Base-by-base conservation (phyloP, 1,139 yeast species). In the Meyerozyma guilliermondii region DNA sequence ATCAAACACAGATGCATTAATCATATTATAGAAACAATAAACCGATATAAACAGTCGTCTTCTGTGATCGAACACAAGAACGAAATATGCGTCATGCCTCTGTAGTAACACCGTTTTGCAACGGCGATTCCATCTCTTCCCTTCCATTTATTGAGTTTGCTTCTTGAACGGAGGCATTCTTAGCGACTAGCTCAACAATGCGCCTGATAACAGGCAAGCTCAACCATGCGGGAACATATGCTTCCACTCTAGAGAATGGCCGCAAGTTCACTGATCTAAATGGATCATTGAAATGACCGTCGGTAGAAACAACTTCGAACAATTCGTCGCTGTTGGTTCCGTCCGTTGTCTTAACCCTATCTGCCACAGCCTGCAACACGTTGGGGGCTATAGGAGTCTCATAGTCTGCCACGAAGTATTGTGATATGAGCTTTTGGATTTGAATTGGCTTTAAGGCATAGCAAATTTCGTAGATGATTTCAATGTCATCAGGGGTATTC, bases 191-290 rank as follows among this genome's bases (percentile, higher is more conserved):
- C 60, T 89, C 97, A 35, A 91, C 88, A 42, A 92, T 81, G 62
- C 94, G 77, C 69, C 95, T 85, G 39, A 94, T 83, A 33, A 80
- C 83, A 38, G 98, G 98, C 51, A 89, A 80, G 51, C 85, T 87
- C 65, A 91, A 72, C 88, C 95, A 87, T 2, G 95, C 94, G 35
- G 99, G 99, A 48, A 94, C 95, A 58, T 91, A 92, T 2, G 97
- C 95, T 66, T 92, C 98, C 41, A 94, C 91, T 59, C 89, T 79
- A 44, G 87, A 81, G 63, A 92, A 83, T 43, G 88, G 91, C 55
- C 98, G 79, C 39, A 94, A 83, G 46, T 80, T 86, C 44, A 88
- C 85, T 48, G 82, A 77, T 69, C 95, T 88, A 63, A 91, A 92
- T 50, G 94, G 94, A 67, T 85, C 94, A 46, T 82, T 82, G 58